These are phyloP conservation scores for Aspergillus campestris DNA, from an alignment of 495 filamentous ascomycete genomes.

Conservation along the genomic window DNA sequence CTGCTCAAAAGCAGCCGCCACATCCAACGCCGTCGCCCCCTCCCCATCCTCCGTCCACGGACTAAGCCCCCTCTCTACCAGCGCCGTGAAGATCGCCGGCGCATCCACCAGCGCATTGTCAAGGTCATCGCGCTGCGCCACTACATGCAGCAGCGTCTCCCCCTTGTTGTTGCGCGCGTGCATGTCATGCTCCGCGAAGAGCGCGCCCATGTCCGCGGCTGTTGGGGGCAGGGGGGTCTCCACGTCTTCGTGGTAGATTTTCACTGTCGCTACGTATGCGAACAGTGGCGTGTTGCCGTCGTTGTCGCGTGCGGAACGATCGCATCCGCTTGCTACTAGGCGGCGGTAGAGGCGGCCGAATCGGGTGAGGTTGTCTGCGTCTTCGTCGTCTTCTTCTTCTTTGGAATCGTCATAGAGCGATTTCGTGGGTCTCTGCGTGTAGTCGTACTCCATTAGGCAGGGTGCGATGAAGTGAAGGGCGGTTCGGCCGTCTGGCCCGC, in stretches of 20 bases:
- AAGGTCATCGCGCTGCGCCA: neutral
- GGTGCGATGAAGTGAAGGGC: conserved; percentile 1
- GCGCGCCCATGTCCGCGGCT: neutral
- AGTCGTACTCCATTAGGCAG: neutral
- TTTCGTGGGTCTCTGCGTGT: neutral
- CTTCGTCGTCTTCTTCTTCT: neutral
- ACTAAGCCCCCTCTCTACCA: conserved; percentile 2
- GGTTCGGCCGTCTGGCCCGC: neutral
- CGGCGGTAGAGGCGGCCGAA: conserved; percentile 5
- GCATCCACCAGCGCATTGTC: neutral
- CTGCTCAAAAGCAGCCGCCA: conserved; percentile 8
- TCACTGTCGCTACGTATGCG: conserved; percentile 6
- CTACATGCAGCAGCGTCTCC: conserved; percentile 9
- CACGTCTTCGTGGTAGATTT: neutral
- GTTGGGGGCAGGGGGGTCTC: neutral
- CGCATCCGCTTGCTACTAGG: conserved; percentile 9
- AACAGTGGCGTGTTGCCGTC: conserved; percentile 23
- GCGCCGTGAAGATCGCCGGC: conserved; percentile 1
- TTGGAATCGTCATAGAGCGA: neutral
- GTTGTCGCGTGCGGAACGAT: conserved; percentile 12
- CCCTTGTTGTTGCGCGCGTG: conserved; percentile 9
- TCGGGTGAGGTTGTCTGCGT: neutral
- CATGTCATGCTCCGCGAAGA: conserved; percentile 1
- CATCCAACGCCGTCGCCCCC: conserved; percentile 10
- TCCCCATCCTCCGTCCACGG: conserved; percentile 5